Evolutionary conservation across 139 green algal genomes (phyloP).

Genomic region (Auxenochlorella protothecoides): DNA sequence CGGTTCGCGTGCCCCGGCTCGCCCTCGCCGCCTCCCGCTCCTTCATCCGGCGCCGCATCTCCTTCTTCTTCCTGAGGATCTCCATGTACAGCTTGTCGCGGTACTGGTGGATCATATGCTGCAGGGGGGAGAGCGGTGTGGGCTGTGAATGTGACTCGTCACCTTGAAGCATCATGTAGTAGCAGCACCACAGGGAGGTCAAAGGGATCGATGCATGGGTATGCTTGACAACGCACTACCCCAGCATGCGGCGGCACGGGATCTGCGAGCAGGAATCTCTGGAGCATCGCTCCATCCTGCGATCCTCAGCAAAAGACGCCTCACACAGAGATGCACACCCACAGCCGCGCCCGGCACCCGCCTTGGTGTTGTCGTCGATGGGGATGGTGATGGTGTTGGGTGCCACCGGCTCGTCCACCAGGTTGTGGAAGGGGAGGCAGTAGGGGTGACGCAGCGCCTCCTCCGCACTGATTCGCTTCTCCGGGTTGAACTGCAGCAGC

Average conservation of each 20-base stretch:
- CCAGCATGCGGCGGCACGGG: too few relatives aligned
- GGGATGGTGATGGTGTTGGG: conserved; percentile 68
- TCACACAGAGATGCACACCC: too few relatives aligned
- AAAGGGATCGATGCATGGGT: too few relatives aligned
- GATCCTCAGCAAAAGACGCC: too few relatives aligned
- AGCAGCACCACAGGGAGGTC: too few relatives aligned
- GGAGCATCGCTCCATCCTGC: too few relatives aligned
- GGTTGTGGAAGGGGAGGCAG: conserved; percentile 88
- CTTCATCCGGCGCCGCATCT: conserved; percentile 48
- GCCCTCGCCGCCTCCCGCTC: conserved; percentile 34
- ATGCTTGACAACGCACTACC: too few relatives aligned
- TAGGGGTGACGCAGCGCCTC: conserved; percentile 90
- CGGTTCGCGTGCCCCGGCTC: conserved; percentile 4
- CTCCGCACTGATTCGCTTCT: conserved; percentile 78
- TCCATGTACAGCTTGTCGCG: conserved; percentile 78
- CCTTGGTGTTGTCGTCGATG: conserved; percentile 92
- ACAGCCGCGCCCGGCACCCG: conserved; percentile 16
- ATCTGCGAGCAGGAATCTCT: too few relatives aligned
- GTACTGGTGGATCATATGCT: conserved; percentile 52
- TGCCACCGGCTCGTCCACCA: conserved; percentile 67
- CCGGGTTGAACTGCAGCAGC: conserved; percentile 71
- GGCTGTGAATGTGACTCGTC: too few relatives aligned
- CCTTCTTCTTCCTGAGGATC: conserved; percentile 80
- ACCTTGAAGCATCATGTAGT: too few relatives aligned
- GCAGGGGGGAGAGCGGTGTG: not conserved